Conservation (phyloP, 2,329 filamentous ascomycete genomes). For the Dothidotthia symphoricarpi region DNA sequence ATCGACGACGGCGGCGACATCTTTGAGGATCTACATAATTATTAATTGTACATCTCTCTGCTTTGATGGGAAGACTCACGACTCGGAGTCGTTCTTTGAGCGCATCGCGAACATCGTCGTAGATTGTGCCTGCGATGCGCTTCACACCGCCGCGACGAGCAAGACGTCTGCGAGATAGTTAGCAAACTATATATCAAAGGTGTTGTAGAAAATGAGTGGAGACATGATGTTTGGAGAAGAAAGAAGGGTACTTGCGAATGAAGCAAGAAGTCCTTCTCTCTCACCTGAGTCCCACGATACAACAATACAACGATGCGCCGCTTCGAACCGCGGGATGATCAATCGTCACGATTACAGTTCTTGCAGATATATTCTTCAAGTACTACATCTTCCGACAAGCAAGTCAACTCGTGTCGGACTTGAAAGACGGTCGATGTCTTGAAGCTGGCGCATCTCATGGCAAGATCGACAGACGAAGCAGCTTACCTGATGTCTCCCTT, state of each 20-base stretch:
- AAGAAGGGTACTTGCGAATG: neutral
- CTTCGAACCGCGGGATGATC: too few relatives aligned
- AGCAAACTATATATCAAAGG: too few relatives aligned
- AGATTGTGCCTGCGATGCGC: slow-evolving; percentile 64
- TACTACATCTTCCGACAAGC: too few relatives aligned
- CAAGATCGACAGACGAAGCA: neutral
- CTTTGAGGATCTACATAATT: slow-evolving; percentile 19
- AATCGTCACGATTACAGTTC: too few relatives aligned
- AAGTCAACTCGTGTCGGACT: too few relatives aligned
- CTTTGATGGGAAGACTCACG: slow-evolving; percentile 13
- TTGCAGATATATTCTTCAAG: too few relatives aligned
- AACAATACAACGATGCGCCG: too few relatives aligned
- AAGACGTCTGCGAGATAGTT: slow-evolving; percentile 52
- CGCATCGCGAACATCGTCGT: slow-evolving; percentile 58
- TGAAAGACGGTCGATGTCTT: neutral
- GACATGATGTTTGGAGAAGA: too few relatives aligned
- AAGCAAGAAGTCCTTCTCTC: too few relatives aligned
- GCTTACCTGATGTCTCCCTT: slow-evolving; percentile 39
- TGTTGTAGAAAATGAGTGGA: too few relatives aligned
- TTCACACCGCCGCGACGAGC: slow-evolving; percentile 77
- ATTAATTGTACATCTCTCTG: neutral
- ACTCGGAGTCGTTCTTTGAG: slow-evolving; percentile 51
- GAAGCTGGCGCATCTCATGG: neutral
- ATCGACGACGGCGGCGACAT: slow-evolving; percentile 28
- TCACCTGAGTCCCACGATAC: too few relatives aligned